Evolutionary conservation across 2,329 filamentous ascomycete species (phyloP).

Genomic region (Tolypocladium cylindrosporum): DNA sequence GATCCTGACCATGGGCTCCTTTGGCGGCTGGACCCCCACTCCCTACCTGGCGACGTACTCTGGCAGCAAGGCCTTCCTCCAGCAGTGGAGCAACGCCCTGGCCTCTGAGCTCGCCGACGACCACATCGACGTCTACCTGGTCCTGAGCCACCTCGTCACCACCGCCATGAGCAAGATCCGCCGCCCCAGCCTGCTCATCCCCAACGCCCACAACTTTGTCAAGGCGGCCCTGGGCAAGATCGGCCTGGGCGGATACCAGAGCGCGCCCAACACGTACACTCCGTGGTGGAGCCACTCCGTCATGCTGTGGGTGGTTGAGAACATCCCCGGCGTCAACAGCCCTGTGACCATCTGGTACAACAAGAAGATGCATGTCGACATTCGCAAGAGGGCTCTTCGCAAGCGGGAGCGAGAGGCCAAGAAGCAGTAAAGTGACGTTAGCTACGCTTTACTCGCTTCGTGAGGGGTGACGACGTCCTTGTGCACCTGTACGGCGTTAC

Average conservation of each 20-base stretch:
- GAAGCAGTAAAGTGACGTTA: constrained; percentile 35
- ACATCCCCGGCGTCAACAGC: constrained; percentile 40
- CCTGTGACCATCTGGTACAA: constrained; percentile 38
- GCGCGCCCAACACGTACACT: constrained; percentile 73
- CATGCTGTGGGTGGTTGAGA: constrained; percentile 74
- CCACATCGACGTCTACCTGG: constrained; percentile 81
- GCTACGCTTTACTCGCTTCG: background rate
- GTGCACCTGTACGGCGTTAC: background rate
- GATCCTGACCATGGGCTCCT: constrained; percentile 94
- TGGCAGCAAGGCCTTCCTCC: constrained; percentile 94
- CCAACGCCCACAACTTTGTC: constrained; percentile 76
- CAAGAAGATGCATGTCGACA: constrained; percentile 67
- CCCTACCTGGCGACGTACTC: constrained; percentile 93
- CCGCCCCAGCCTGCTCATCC: constrained; percentile 65
- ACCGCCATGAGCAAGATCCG: constrained; percentile 96
- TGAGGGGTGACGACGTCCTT: background rate
- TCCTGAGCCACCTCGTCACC: constrained; percentile 86
- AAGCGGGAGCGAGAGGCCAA: constrained; percentile 78
- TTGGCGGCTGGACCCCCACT: constrained; percentile 85
- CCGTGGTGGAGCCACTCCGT: constrained; percentile 89
- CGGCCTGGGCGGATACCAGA: constrained; percentile 69
- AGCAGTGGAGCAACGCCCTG: constrained; percentile 87
- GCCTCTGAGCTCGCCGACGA: constrained; percentile 71
- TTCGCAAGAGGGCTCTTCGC: constrained; percentile 69
- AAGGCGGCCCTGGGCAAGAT: constrained; percentile 69